phyloP scores from a whole-genome alignment of 495 filamentous ascomycete genomes.

The Pyrenula massariospora region DNA sequence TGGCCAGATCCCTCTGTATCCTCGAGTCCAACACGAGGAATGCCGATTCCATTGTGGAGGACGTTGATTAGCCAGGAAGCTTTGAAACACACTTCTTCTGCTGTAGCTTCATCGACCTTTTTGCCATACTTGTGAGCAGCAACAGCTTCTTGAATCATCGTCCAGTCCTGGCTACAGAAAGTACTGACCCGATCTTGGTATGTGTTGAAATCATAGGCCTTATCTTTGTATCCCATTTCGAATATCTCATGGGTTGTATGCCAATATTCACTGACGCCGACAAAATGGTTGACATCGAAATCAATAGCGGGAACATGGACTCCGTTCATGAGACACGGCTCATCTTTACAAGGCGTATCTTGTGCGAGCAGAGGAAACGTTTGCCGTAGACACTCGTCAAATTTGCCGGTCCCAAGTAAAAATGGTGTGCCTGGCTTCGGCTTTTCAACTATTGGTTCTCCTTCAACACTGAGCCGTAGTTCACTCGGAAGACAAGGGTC shows the following conservation, averaged over 20 bases:
- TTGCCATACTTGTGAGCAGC: conserved; percentile 57
- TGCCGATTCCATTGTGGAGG: conserved; percentile 87
- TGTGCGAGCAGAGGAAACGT: conserved; percentile 86
- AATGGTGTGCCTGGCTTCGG: conserved; percentile 22
- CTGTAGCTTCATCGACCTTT: conserved; percentile 61
- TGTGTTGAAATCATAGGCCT: conserved; percentile 80
- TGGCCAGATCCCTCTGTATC: conserved; percentile 30
- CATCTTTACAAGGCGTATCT: conserved; percentile 69
- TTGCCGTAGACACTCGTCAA: conserved; percentile 70
- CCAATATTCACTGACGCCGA: conserved; percentile 98
- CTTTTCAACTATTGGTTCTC: conserved; percentile 30
- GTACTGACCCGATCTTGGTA: conserved; percentile 78
- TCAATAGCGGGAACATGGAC: conserved; percentile 92
- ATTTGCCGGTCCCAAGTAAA: conserved; percentile 72
- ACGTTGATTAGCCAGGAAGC: conserved; percentile 96
- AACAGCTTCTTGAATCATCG: conserved; percentile 53
- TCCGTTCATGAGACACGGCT: conserved; percentile 79
- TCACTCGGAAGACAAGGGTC: conserved; percentile 87
- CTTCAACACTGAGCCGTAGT: conserved; percentile 51
- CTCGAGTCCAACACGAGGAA: conserved; percentile 82
- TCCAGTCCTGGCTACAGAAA: conserved; percentile 81
- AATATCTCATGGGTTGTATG: conserved; percentile 96
- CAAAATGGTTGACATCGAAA: conserved; percentile 95
- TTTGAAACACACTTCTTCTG: conserved; percentile 90
- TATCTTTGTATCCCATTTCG: conserved; percentile 65